A percentile compares a stretch with the other conserved stretches of the same genome.
Conservation (phyloP, 805 yeast species). For the Barnettozyma sp. region DNA sequence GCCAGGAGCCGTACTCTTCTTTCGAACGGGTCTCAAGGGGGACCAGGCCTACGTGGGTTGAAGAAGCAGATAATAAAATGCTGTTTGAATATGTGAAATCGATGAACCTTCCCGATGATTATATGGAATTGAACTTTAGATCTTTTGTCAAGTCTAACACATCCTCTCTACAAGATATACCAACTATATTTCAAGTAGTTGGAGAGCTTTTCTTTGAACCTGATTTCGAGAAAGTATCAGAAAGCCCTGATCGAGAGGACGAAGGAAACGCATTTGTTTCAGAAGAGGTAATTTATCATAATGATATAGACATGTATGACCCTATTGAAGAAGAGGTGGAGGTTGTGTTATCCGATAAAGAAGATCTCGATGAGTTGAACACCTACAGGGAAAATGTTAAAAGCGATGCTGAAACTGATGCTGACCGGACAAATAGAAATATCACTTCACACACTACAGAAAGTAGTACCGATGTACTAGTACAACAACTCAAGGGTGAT, state of each 20-base stretch:
- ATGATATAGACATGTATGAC: neutral
- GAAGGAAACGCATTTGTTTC: too few relatives aligned
- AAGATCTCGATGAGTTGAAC: too few relatives aligned
- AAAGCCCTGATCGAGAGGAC: conserved; percentile 3
- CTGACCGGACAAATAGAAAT: too few relatives aligned
- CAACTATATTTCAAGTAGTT: conserved; percentile 28
- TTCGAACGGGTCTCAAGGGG: conserved; percentile 25
- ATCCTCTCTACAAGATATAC: conserved; percentile 22
- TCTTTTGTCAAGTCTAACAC: conserved; percentile 21
- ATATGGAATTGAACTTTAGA: conserved; percentile 9
- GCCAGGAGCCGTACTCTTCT: conserved; percentile 27
- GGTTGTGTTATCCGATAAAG: too few relatives aligned
- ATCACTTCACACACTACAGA: too few relatives aligned
- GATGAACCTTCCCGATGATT: conserved; percentile 10
- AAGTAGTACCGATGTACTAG: too few relatives aligned
- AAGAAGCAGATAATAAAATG: conserved; percentile 30
- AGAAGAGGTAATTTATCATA: conserved; percentile 1
- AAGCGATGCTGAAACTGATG: too few relatives aligned
- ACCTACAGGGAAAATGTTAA: too few relatives aligned
- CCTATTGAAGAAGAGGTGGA: too few relatives aligned
- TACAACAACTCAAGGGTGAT: too few relatives aligned
- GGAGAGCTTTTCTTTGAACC: conserved; percentile 27
- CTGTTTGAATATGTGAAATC: conserved; percentile 28
- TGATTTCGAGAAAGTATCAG: conserved; percentile 9
- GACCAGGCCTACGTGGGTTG: conserved; percentile 33